These are phyloP conservation scores for Exophiala xenobiotica DNA, from an alignment of 2,329 filamentous ascomycete genomes.

Conservation along the genomic window DNA sequence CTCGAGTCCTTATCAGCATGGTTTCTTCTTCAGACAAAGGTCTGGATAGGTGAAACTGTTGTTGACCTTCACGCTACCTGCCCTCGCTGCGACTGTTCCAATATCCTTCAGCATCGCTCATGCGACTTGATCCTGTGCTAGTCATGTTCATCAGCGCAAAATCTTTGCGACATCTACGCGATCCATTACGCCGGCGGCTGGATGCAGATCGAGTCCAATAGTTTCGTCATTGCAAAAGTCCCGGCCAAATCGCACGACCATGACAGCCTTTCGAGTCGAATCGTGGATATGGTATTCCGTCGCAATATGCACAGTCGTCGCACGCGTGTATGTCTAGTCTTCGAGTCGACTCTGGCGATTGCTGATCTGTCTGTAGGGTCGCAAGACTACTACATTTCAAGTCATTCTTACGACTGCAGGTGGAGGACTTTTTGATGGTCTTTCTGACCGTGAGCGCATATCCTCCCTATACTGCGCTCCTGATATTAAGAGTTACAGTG, in stretches of 20 bases:
- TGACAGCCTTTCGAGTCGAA: constrained; percentile 30
- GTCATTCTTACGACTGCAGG: constrained; percentile 41
- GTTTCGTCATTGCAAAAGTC: background rate
- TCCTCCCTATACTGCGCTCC: background rate
- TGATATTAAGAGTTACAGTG: constrained; percentile 25
- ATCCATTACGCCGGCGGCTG: background rate
- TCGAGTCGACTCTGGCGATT: background rate
- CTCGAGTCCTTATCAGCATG: too few species aligned
- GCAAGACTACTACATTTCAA: constrained; percentile 27
- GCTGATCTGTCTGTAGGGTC: constrained; percentile 3
- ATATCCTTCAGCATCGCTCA: too few species aligned
- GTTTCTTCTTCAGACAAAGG: too few species aligned
- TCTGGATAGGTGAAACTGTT: too few species aligned
- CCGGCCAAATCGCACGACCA: background rate
- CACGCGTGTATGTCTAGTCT: constrained; percentile 23
- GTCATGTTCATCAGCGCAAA: background rate
- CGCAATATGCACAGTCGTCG: constrained; percentile 23
- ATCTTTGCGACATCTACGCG: background rate
- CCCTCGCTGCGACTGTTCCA: too few species aligned
- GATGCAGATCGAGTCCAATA: too few species aligned
- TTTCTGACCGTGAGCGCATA: constrained; percentile 43
- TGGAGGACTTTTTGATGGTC: constrained; percentile 60
- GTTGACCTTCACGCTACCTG: too few species aligned
- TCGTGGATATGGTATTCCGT: constrained; percentile 31
- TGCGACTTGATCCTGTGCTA: background rate